Conservation (phyloP, 768 basidiomycete genomes). For the Clathrus columnatus region DNA sequence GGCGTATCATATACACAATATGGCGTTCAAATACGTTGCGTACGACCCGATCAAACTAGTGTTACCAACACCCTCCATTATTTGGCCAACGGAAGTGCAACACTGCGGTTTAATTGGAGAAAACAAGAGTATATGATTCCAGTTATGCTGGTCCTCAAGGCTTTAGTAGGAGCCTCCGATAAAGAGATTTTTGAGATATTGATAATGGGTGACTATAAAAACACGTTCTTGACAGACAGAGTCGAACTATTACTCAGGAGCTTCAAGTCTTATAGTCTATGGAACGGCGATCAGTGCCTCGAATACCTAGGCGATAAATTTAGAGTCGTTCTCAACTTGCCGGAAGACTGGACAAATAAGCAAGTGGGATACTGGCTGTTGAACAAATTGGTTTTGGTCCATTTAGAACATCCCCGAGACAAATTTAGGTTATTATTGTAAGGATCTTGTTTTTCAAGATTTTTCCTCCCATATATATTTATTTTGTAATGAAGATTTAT, state of each 20-base stretch:
- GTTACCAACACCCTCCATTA: conserved; percentile 97
- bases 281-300: conserved; percentile 84
- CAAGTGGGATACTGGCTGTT: conserved; percentile 77
- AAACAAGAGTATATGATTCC: conserved; percentile 99
- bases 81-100: conserved; percentile 92
- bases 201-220: conserved; percentile 93
- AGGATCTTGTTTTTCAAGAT: conserved; percentile 25
- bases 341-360: conserved; percentile 87
- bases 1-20: conserved; percentile 92
- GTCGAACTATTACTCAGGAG: conserved; percentile 89
- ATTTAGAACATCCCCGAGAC: conserved; percentile 77
- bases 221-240: conserved; percentile 96
- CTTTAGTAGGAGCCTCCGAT: conserved; percentile 83
- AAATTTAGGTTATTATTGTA: conserved; percentile 94
- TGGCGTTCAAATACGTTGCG: conserved; percentile 93
- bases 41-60: conserved; percentile 86
- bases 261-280: conserved; percentile 87
- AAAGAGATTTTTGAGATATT: conserved; percentile 95
- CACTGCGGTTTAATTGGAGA: conserved; percentile 91
- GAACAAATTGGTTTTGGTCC: conserved; percentile 81
- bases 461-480: not conserved
- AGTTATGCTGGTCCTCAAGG: conserved; percentile 93
- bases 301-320: conserved; percentile 97
- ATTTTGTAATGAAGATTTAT: conserved; percentile 62
- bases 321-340: conserved; percentile 79